A percentile compares a stretch with the other conserved stretches of the same genome.
phyloP scores from a whole-genome alignment of 2,329 filamentous ascomycete species.

The Ilyonectria sp. region DNA sequence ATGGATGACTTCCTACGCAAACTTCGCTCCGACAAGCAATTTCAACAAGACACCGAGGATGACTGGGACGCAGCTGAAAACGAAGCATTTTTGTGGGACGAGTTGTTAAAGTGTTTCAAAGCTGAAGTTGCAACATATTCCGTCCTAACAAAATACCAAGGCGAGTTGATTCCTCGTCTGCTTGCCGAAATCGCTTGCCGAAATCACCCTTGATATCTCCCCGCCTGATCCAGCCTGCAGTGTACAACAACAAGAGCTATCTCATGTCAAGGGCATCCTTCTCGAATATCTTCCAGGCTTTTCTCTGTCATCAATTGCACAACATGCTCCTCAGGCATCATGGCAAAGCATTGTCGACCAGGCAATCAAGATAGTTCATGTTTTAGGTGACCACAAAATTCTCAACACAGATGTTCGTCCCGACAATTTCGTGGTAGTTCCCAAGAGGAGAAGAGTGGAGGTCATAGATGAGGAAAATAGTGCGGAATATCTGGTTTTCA shows the following conservation, averaged over 20 bases:
- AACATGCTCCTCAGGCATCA: constrained; percentile 12
- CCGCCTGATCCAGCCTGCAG: neutral
- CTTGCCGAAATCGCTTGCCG: constrained; percentile 21
- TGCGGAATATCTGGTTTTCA: constrained; percentile 34
- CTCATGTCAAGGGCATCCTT: constrained; percentile 36
- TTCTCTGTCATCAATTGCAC: constrained; percentile 19
- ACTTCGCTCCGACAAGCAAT: constrained; percentile 2
- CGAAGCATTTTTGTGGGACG: constrained; percentile 34
- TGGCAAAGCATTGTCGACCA: constrained; percentile 41
- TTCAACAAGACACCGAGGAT: constrained; percentile 24
- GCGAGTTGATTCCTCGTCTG: constrained; percentile 38
- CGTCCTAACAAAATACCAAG: constrained; percentile 34
- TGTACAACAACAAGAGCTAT: constrained; percentile 18
- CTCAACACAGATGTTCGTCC: constrained; percentile 44
- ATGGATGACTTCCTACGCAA: constrained; percentile 7
- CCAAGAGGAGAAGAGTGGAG: neutral
- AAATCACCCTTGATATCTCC: constrained; percentile 22
- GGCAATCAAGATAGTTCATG: constrained; percentile 33
- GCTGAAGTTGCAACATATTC: constrained; percentile 39
- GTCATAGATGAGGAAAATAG: neutral
- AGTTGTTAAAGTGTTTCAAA: constrained; percentile 22
- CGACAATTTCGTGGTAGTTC: constrained; percentile 43
- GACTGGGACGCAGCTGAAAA: constrained; percentile 36
- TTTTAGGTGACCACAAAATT: constrained; percentile 41
- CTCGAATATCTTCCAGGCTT: constrained; percentile 41